These are phyloP conservation scores for Colletotrichum costaricense DNA, from an alignment of 2,329 filamentous ascomycete genomes.

Conservation along the genomic window DNA sequence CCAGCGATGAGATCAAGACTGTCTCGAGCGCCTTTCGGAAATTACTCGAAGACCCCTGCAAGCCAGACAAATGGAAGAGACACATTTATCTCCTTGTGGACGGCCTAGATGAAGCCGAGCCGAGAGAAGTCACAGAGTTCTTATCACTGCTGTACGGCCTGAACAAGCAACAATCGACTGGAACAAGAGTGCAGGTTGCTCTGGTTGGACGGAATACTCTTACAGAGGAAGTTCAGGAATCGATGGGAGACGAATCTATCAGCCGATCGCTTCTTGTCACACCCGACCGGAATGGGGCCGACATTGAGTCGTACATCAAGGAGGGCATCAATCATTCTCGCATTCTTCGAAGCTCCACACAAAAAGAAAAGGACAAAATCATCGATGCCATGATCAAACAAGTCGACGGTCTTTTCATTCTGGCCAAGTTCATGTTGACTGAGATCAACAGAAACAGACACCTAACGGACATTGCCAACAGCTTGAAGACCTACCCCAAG, in stretches of 20 bases:
- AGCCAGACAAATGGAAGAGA: slow-evolving; percentile 46
- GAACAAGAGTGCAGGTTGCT: slow-evolving; percentile 48
- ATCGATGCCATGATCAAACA: slow-evolving; percentile 52
- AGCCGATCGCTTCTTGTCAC: slow-evolving; percentile 54
- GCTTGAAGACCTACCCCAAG: slow-evolving; percentile 56
- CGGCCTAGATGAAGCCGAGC: slow-evolving; percentile 57
- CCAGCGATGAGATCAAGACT: slow-evolving; percentile 54
- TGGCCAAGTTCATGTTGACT: slow-evolving; percentile 62
- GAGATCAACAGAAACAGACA: slow-evolving; percentile 59
- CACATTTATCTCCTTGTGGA: slow-evolving; percentile 58
- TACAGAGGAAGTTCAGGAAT: slow-evolving; percentile 53
- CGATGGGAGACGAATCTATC: slow-evolving; percentile 38
- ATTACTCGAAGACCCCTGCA: slow-evolving; percentile 52
- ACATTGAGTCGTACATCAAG: slow-evolving; percentile 55
- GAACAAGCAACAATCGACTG: slow-evolving; percentile 30
- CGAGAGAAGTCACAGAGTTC: slow-evolving; percentile 50
- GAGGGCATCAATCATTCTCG: slow-evolving; percentile 52
- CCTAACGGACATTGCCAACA: slow-evolving; percentile 55
- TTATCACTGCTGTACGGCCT: slow-evolving; percentile 48
- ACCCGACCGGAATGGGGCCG: slow-evolving; percentile 52
- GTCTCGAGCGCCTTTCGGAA: slow-evolving; percentile 56
- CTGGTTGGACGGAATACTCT: slow-evolving; percentile 56
- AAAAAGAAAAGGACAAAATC: slow-evolving; percentile 50
- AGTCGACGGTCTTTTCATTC: slow-evolving; percentile 60
- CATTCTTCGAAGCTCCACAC: slow-evolving; percentile 47